phyloP scores from a whole-genome alignment of 169 alveolate species.

The Plasmodium gaboni region DNA sequence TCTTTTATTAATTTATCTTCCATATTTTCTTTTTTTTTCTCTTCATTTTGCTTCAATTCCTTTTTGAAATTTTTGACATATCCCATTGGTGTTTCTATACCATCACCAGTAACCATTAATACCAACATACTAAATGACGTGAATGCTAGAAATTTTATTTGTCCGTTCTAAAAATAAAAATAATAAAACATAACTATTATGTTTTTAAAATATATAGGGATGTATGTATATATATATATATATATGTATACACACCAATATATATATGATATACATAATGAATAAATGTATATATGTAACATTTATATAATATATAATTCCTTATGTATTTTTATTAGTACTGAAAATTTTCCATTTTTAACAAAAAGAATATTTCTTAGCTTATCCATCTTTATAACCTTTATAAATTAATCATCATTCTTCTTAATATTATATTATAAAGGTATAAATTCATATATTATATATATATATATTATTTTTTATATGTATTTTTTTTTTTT shows the following conservation, averaged over 20 bases:
- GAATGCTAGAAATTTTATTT: constrained; percentile 51
- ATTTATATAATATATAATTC: background rate
- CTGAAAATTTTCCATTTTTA: constrained; percentile 74
- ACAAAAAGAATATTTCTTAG: constrained; percentile 55
- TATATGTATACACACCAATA: background rate
- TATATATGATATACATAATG: too few species aligned
- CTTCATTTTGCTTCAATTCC: constrained; percentile 36
- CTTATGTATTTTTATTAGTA: constrained; percentile 4
- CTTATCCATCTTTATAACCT: constrained; percentile 42
- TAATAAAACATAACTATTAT: background rate
- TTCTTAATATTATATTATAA: too few species aligned
- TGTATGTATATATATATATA: background rate
- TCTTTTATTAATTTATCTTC: constrained; percentile 49
- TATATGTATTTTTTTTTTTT: too few species aligned
- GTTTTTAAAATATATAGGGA: too few species aligned
- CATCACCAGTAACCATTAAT: constrained; percentile 71
- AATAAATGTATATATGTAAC: too few species aligned
- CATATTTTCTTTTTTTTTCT: constrained; percentile 16
- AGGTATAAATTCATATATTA: too few species aligned
- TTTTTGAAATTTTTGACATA: constrained; percentile 35
- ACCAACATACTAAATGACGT: constrained; percentile 64
- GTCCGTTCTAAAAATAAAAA: constrained; percentile 28
- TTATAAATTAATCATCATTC: background rate
- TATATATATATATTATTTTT: too few species aligned
- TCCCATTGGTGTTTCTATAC: constrained; percentile 66